Evolutionary conservation across 441 rosid species (phyloP).

Genomic region (Sinapis alba): DNA sequence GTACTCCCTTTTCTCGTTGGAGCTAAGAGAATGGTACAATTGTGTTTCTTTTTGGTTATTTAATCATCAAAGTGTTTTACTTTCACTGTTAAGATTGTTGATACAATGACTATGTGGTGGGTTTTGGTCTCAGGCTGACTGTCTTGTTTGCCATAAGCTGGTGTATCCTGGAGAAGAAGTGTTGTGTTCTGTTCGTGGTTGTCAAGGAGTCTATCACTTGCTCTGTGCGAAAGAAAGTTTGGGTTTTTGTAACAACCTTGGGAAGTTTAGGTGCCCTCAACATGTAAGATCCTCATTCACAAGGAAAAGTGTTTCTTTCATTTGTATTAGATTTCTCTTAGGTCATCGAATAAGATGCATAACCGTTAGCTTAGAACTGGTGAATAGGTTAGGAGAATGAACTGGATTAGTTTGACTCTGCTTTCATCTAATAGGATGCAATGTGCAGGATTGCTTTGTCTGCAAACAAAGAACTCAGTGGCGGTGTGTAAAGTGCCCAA

Average conservation of each 20-base stretch:
- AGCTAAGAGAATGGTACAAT: slow-evolving; percentile 54
- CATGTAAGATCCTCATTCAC: slow-evolving; percentile 59
- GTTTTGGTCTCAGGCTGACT: slow-evolving; percentile 58
- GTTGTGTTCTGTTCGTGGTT: slow-evolving; percentile 64
- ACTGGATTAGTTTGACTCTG: background rate
- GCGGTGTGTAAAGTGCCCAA: slow-evolving; percentile 72
- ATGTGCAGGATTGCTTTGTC: slow-evolving; percentile 73
- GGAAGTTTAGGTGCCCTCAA: slow-evolving; percentile 84
- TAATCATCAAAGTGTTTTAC: background rate
- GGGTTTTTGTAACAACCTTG: slow-evolving; percentile 43
- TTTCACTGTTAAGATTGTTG: background rate
- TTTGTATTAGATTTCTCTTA: background rate
- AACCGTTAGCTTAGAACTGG: background rate
- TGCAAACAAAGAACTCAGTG: slow-evolving; percentile 73
- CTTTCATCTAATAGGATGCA: slow-evolving; percentile 20
- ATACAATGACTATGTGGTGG: background rate
- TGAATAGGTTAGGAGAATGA: background rate
- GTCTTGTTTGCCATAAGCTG: slow-evolving; percentile 59
- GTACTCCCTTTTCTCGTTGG: slow-evolving; percentile 62
- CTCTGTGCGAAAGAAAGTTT: slow-evolving; percentile 54
- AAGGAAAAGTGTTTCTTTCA: slow-evolving; percentile 1
- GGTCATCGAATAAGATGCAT: background rate
- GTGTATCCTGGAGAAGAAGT: slow-evolving; percentile 70
- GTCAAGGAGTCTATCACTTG: slow-evolving; percentile 67
- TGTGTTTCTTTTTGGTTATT: background rate